Evolutionary conservation across 2,329 filamentous ascomycete genomes (phyloP).

Genomic region (Raffaelea albimanens): DNA sequence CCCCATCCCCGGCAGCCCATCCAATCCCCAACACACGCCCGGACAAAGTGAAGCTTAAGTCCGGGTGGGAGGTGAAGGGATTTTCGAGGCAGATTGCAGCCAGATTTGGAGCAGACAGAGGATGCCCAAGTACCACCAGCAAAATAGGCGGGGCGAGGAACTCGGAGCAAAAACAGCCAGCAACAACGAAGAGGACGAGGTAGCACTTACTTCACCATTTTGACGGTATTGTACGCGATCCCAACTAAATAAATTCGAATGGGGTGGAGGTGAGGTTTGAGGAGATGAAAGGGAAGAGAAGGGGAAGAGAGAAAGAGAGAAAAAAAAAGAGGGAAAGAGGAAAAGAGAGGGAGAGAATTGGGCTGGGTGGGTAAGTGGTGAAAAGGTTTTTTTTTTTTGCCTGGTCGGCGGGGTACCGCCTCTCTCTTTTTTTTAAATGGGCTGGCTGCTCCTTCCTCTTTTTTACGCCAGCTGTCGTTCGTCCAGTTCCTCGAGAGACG

Average conservation of each 20-base stretch:
- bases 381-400: conserved; percentile 10
- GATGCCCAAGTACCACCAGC: neutral
- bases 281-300: conserved; percentile 5
- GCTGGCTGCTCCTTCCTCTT: conserved; percentile 1
- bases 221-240: conserved; percentile 61
- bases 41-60: conserved; percentile 16
- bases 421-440: neutral
- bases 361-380: conserved; percentile 8
- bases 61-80: conserved; percentile 15
- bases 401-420: neutral
- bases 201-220: conserved; percentile 96
- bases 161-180: neutral
- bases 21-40: conserved; percentile 3
- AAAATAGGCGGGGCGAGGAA: neutral
- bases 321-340: conserved; percentile 1
- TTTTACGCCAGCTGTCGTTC: conserved; percentile 1
- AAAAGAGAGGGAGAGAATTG: conserved; percentile 4
- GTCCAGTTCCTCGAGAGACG: neutral
- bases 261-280: conserved; percentile 1
- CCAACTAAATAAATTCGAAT: conserved; percentile 15
- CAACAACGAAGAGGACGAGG: neutral
- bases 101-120: neutral
- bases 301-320: conserved; percentile 2
- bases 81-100: neutral
- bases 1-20: neutral